A percentile compares a stretch with the other conserved stretches of the same genome.
Conservation (phyloP, 2,329 filamentous ascomycete species). For the Ramularia collo-cygni region DNA sequence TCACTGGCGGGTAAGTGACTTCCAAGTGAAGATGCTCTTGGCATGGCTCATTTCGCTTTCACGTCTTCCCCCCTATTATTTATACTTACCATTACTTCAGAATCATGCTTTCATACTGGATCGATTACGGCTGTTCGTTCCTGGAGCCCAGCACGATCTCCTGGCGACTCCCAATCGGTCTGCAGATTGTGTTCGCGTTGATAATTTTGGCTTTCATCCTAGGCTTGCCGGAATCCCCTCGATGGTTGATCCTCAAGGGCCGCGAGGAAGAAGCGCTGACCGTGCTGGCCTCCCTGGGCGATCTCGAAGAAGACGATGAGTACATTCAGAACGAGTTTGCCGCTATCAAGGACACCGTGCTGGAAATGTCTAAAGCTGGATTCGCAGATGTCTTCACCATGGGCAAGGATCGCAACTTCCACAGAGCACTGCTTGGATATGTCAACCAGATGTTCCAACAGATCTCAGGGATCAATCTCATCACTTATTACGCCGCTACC, state of each 20-base stretch:
- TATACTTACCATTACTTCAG: neutral
- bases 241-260: conserved; percentile 33
- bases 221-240: conserved; percentile 40
- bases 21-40: no score
- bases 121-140: conserved; percentile 42
- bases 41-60: no score
- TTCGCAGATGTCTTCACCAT: conserved; percentile 29
- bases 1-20: conserved; percentile 26
- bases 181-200: conserved; percentile 46
- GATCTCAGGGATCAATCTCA: conserved; percentile 21
- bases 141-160: conserved; percentile 29
- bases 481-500: conserved; percentile 38
- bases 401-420: conserved; percentile 39
- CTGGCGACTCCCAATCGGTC: conserved; percentile 50
- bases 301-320: conserved; percentile 30
- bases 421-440: conserved; percentile 38
- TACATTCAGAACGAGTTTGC: conserved; percentile 21
- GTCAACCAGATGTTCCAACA: conserved; percentile 43
- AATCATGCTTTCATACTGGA: conserved; percentile 39
- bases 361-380: conserved; percentile 27
- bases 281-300: conserved; percentile 28
- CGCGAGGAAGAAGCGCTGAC: conserved; percentile 29
- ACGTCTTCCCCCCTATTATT: no score
- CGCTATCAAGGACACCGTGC: conserved; percentile 32
- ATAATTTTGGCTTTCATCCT: conserved; percentile 39